Base-by-base conservation (phyloP, 371 early-diverging fungal species). In the Mortierella sp. region DNA sequence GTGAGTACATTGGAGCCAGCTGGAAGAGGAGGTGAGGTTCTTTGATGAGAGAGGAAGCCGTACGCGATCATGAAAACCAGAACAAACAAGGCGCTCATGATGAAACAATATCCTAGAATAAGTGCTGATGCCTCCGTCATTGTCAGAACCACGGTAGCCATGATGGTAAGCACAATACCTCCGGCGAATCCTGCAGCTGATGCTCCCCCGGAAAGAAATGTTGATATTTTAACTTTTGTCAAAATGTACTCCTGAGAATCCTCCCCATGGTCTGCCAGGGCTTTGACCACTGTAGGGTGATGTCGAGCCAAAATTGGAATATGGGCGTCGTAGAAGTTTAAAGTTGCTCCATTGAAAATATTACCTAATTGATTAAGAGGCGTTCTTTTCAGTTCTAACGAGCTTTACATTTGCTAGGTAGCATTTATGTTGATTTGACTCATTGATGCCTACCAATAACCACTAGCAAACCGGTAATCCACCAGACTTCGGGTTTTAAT, bases 291-390 rank as follows among this genome's bases (percentile, higher is more conserved):
- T n/a, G 77, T 64, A 28, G 85, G 86, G 68, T 87, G 85, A 61
- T 84, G 72, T 37, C 85, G 70, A 1, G 86, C 75, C 22, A 89
- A 59, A n/a, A 86, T 67, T 19, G 90, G 89, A 26, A 92, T 79
- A 66, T 83, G 85, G 32, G 89, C 85, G 42, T 89, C 86, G 70
- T 84, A 85, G 61, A 89, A 89, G 32, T 90, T 89, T 51, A 76
- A 76, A 0, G 86, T 70, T 3, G 74, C 80, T 8, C 88, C 85
- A 66, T 78, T 84, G 37, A 70, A 66, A 26, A 87, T 68, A 34
- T 77, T 84, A 10, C 68, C 82, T 57, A n/a, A n/a, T n/a, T n/a
- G n/a, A n/a, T n/a, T n/a, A n/a, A n/a, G n/a, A n/a, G n/a, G n/a
- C n/a, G n/a, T n/a, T n/a, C n/a, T n/a, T n/a, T n/a, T n/a, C n/a